Base-by-base conservation (phyloP, 768 basidiomycete genomes). In the Amanita molliuscula region DNA sequence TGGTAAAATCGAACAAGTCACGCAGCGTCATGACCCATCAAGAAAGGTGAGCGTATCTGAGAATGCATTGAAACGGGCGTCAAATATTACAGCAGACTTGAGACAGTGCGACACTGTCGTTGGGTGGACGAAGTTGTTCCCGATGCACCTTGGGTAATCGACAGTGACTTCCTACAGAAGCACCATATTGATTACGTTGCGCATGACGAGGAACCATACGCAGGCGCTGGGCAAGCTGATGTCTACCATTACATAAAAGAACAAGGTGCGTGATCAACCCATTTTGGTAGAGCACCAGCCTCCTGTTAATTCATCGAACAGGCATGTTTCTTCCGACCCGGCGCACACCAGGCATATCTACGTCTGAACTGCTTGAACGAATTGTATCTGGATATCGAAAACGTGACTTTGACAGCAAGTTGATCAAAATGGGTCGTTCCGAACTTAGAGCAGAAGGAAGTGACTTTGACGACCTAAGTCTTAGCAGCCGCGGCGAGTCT, bases 71-170 rank as follows among this genome's bases (percentile, higher is more conserved):
- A 33, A 34, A 42, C 23, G 26, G 13, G 34, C 25, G 31, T 37
- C 35, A 18, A 45, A 45, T 37, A 13, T 21, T 34, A 26, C 16
- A 43, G 10, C 47, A 87, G 85, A 52, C 74, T 92, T 57, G 96
- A 98, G 67, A 79, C 87, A 4, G 86, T 84, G n/a, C 75, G 89
- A n/a, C 91, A 98, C 63, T 94, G 94, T 63, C 79, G 90, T 50
- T 99, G 95, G 95, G 92, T 93, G 0, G 92, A 96, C 62, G 87
- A 97, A 65, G 84, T 99, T 42, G 72, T 96, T 20, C 77, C 89
- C 4, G 86, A 90, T 34, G 88, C 86, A 2, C 96, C 96, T 2
- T 97, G 95, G 96, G 71, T 90, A 35, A 73, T 98, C 52, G 81
- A 84, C 56, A 72, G 84, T 49, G 82, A 74, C 0, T 99, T 96